Percentiles rank a stretch among this genome's conserved stretches.
Evolutionary conservation across 108 stramenopile species (phyloP).

Genomic region (Nannochloropsis granulata): DNA sequence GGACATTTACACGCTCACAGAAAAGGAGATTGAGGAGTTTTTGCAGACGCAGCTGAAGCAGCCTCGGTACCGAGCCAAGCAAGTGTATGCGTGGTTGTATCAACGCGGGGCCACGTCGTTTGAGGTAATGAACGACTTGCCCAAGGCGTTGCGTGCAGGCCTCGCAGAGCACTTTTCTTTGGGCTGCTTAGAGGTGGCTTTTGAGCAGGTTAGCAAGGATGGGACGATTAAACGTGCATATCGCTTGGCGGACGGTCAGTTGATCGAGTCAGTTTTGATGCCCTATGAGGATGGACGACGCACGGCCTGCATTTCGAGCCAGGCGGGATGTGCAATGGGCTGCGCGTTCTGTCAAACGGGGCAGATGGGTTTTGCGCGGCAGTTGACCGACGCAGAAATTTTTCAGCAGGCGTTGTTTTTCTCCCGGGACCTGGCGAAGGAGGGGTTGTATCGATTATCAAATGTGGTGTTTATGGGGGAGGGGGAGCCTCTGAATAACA

Average conservation of each 20-base stretch:
- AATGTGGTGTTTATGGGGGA: conserved; percentile 96
- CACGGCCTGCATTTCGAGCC: conserved; percentile 81
- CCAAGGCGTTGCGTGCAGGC: conserved; percentile 46
- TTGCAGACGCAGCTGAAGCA: conserved; percentile 1
- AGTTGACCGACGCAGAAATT: conserved; percentile 74
- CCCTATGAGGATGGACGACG: conserved; percentile 83
- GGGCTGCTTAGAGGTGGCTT: conserved; percentile 36
- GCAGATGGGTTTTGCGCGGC: conserved; percentile 89
- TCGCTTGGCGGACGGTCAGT: conserved; percentile 60
- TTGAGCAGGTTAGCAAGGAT: conserved; percentile 57
- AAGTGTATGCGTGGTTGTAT: conserved; percentile 66
- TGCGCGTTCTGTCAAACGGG: conserved; percentile 76
- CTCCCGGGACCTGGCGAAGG: conserved; percentile 2
- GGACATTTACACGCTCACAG: neutral
- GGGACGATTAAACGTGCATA: conserved; percentile 86
- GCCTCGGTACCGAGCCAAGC: conserved; percentile 66
- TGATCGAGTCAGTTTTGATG: conserved; percentile 93
- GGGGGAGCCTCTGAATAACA: conserved; percentile 82
- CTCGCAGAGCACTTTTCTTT: conserved; percentile 43
- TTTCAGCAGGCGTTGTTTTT: conserved; percentile 59
- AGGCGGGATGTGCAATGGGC: conserved; percentile 94
- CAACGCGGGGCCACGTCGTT: conserved; percentile 53
- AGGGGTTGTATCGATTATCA: conserved; percentile 46
- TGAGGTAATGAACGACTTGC: conserved; percentile 66
- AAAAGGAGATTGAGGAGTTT: conserved; percentile 3